These are phyloP conservation scores for Vigna trinervia DNA, from an alignment of 306 rosid genomes.

Conservation along the genomic window DNA sequence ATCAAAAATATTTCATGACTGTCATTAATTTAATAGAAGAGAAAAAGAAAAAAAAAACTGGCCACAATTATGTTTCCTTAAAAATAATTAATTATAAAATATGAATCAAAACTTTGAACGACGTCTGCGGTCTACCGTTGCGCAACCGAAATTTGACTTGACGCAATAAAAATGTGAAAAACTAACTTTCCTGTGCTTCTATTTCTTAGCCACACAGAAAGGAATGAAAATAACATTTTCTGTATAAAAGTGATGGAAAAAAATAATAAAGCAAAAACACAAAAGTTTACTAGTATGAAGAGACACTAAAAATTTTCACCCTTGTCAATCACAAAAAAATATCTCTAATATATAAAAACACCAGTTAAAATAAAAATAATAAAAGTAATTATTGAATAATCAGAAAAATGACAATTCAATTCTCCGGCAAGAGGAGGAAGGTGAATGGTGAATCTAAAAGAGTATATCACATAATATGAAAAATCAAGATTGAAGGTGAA, in stretches of 20 bases:
- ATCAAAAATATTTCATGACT: conserved; percentile 19
- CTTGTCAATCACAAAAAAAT: background rate
- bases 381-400: background rate
- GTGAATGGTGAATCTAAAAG: background rate
- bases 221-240: background rate
- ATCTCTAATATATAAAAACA: background rate
- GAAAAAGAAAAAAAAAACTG: background rate
- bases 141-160: conserved; percentile 54
- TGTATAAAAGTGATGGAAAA: background rate
- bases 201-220: conserved; percentile 2
- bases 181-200: conserved; percentile 36
- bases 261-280: background rate
- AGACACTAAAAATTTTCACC: background rate
- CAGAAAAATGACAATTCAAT: background rate
- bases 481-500: background rate
- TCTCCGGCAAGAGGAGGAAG: background rate
- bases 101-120: conserved; percentile 30
- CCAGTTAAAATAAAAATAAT: background rate
- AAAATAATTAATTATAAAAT: background rate
- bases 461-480: background rate
- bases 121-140: conserved; percentile 42
- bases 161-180: background rate
- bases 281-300: background rate
- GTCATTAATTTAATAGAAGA: background rate
- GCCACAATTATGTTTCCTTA: background rate